Conservation (phyloP, 2,329 filamentous ascomycete genomes). For the Ilyonectria robusta region DNA sequence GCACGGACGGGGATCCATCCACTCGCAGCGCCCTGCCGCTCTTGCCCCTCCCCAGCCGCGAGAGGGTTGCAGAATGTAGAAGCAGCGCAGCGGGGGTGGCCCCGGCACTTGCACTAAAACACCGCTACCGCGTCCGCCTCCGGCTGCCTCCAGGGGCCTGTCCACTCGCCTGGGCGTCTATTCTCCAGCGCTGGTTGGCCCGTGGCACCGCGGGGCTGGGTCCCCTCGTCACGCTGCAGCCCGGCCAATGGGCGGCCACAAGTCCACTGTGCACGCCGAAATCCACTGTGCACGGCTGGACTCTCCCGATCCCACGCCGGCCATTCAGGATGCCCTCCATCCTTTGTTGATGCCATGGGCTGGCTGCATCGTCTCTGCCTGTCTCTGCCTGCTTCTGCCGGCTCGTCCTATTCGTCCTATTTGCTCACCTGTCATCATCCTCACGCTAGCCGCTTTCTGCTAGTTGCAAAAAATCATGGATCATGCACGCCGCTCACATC, state of each 20-base stretch:
- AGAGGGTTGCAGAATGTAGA: constrained; percentile 37
- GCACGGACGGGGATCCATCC: constrained; percentile 6
- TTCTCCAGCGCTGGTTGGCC: constrained; percentile 41
- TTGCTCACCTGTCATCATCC: constrained; percentile 14
- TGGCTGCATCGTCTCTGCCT: constrained; percentile 1
- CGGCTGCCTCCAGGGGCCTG: constrained; percentile 33
- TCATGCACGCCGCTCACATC: constrained; percentile 25
- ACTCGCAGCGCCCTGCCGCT: constrained; percentile 2
- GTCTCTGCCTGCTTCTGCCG: not conserved
- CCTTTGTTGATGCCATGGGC: constrained; percentile 18
- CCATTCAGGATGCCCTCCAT: constrained; percentile 22
- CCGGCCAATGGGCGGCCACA: constrained; percentile 35
- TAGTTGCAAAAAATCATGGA: constrained; percentile 25
- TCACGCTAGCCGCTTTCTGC: constrained; percentile 3
- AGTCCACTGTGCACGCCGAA: not conserved
- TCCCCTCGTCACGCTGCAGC: constrained; percentile 44
- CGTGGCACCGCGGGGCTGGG: constrained; percentile 39
- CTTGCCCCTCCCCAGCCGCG: constrained; percentile 18
- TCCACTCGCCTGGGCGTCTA: constrained; percentile 43
- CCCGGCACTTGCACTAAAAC: constrained; percentile 5
- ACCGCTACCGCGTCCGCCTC: not conserved
- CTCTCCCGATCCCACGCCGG: constrained; percentile 1
- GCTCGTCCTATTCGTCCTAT: not conserved
- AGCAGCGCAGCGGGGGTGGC: constrained; percentile 31
- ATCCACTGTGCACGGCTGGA: not conserved